These are phyloP conservation scores for Lasiodiplodia sp. DNA, from an alignment of 2,329 filamentous ascomycete genomes.

Conservation along the genomic window DNA sequence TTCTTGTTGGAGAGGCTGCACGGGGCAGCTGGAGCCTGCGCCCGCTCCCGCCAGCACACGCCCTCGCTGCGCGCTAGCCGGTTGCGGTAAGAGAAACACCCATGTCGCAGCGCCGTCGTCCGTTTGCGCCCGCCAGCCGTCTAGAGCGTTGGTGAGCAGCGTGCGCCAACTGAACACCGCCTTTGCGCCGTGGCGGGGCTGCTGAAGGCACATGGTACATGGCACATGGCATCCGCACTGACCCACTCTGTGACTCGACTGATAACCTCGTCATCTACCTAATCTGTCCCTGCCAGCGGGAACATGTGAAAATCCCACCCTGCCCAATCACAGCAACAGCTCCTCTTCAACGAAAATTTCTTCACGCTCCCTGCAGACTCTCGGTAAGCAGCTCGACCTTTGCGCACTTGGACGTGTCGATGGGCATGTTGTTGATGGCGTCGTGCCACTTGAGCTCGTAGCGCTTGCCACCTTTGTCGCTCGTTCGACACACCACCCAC, in stretches of 20 bases:
- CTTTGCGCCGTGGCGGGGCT: not conserved
- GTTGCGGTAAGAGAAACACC: not conserved
- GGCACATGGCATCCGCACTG: not conserved
- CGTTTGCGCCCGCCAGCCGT: too few species aligned
- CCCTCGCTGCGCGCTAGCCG: not conserved
- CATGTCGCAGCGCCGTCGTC: not conserved
- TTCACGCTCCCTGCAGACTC: not conserved
- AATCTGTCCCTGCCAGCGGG: conserved; percentile 11
- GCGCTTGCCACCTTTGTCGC: not conserved
- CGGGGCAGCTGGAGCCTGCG: not conserved
- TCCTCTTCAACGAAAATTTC: not conserved
- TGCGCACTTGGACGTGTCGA: conserved; percentile 3
- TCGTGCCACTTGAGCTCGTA: conserved; percentile 24
- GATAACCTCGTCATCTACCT: not conserved
- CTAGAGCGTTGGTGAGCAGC: too few species aligned
- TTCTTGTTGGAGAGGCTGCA: not conserved
- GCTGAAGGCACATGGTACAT: not conserved
- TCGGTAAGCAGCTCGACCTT: conserved; percentile 15
- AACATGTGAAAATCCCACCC: not conserved
- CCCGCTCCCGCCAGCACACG: not conserved
- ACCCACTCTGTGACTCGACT: not conserved
- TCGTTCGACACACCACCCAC: conserved; percentile 21
- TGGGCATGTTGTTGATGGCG: conserved; percentile 4
- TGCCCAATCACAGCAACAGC: not conserved
- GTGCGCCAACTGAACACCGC: too few species aligned